Evolutionary conservation across 805 yeast species (phyloP).

Genomic region (Starmerella stellata): DNA sequence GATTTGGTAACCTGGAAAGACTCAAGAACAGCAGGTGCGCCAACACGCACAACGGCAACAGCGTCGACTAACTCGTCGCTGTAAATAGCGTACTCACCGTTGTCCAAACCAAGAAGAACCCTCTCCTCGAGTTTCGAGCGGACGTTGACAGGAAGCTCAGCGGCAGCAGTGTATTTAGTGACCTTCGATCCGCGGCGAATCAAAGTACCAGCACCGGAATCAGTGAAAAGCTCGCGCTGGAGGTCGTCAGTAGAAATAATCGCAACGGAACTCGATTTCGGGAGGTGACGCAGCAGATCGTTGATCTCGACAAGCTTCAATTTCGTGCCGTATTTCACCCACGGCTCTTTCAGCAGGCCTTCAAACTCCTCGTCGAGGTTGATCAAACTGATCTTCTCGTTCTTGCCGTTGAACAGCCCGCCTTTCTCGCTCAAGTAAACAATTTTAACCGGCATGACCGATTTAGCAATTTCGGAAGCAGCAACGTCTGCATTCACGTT

Average conservation of each 20-base stretch:
- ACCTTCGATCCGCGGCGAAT: conserved; percentile 93
- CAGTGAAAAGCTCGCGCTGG: conserved; percentile 94
- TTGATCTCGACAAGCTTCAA: conserved; percentile 91
- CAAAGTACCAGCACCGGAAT: conserved; percentile 97
- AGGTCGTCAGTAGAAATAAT: conserved; percentile 87
- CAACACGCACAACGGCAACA: conserved; percentile 56
- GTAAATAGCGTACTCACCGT: conserved; percentile 40
- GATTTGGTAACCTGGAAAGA: conserved; percentile 71
- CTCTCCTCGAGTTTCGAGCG: conserved; percentile 64
- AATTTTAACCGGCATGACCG: conserved; percentile 88
- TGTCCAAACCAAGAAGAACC: conserved; percentile 52
- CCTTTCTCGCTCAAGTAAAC: conserved; percentile 96
- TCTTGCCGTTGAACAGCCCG: conserved; percentile 82
- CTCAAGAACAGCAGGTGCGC: conserved; percentile 49
- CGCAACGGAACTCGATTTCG: conserved; percentile 94
- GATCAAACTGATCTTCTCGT: conserved; percentile 74
- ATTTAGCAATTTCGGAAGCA: conserved; percentile 94
- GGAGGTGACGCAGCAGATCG: conserved; percentile 81
- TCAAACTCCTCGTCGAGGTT: conserved; percentile 95
- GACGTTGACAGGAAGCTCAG: conserved; percentile 40
- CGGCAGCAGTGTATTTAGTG: conserved; percentile 43
- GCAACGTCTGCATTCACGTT: conserved; percentile 98
- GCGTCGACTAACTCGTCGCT: conserved; percentile 96
- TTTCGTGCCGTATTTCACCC: conserved; percentile 99
- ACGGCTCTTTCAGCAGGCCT: conserved; percentile 69